A percentile compares a stretch with the other conserved stretches of the same genome.
phyloP scores from a whole-genome alignment of 2,329 filamentous ascomycete genomes.

The Fusarium buxicola region DNA sequence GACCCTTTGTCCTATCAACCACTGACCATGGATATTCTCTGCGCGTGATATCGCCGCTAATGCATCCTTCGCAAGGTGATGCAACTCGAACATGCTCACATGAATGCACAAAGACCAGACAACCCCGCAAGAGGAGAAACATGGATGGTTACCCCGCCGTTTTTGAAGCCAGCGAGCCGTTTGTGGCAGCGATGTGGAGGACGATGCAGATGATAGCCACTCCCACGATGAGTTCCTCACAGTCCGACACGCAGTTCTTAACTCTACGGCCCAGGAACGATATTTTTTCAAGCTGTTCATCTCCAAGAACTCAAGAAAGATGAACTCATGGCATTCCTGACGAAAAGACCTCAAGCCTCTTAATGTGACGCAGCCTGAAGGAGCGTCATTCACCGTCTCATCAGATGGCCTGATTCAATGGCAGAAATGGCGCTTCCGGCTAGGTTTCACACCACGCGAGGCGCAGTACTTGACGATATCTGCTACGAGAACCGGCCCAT shows the following conservation, averaged over 20 bases:
- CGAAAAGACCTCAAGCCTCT: conserved; percentile 73
- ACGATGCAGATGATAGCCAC: neutral
- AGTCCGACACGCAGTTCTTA: conserved; percentile 60
- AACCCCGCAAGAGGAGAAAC: neutral
- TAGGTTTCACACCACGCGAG: conserved; percentile 78
- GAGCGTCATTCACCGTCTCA: conserved; percentile 71
- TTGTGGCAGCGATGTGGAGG: neutral
- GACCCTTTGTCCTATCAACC: neutral
- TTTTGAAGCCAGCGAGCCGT: neutral
- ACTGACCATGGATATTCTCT: neutral
- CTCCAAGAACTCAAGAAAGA: conserved; percentile 71
- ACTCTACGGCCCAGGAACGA: conserved; percentile 33
- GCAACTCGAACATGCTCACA: conserved; percentile 1
- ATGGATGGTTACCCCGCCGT: neutral
- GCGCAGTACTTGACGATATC: conserved; percentile 77
- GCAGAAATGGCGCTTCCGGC: conserved; percentile 78
- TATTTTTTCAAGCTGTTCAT: conserved; percentile 69
- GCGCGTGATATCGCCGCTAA: neutral
- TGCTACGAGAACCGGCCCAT: conserved; percentile 73
- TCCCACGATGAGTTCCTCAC: conserved; percentile 60
- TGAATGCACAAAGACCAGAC: neutral
- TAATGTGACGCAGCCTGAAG: conserved; percentile 77
- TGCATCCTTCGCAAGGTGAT: conserved; percentile 8
- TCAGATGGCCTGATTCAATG: conserved; percentile 61
- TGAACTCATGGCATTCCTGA: conserved; percentile 68